Base-by-base conservation (phyloP, 2,329 filamentous ascomycete species). In the Bimuria novae-zelandiae region DNA sequence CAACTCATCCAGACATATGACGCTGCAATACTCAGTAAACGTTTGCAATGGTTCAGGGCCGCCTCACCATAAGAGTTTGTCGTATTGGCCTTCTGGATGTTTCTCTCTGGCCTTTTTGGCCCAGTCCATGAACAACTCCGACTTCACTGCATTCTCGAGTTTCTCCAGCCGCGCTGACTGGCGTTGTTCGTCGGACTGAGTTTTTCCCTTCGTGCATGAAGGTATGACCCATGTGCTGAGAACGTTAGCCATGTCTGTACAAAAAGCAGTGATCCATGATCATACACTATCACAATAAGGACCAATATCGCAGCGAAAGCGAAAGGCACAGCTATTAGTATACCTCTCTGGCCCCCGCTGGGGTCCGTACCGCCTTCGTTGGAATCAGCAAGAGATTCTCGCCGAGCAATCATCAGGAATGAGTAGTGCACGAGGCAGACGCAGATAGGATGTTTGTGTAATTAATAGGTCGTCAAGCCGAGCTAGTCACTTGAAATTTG, bases 1-100 rank as follows among this genome's bases (percentile, higher is more conserved):
- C 47, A 75, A 71, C 8, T 64, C 61, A 4, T 74, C 72, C 6
- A 75, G 63, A 48, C 72, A 75, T 35, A 75, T 74, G 2, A 71
- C 66, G 47, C 72, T 75, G 45, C 14, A 7, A 1, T 7, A 21
- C 5, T 43, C 1, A 19, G 33, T 68, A 30, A 67, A 44, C 35
- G 27, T 25, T 21, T 39, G n/a, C 16, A 3, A 8, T n/a, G n/a
- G 29, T 4, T n/a, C 21, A 27, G n/a, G 40, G n/a, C n/a, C n/a
- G 16, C 55, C 59, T 30, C 25, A 67, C 69, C 70, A 73, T 2
- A 73, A 56, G 46, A 68, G 59, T 0, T 54, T 50, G 11, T 62
- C 46, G 19, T 66, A 47, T 7, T 54, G 25, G 11, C 45, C 51
- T 10, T 55, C 57, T 7, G 62, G 57, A 11, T 62, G 44, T 44